Evolutionary conservation across 345 rosid genomes (phyloP).

Genomic region (Pelargonium nanum): DNA sequence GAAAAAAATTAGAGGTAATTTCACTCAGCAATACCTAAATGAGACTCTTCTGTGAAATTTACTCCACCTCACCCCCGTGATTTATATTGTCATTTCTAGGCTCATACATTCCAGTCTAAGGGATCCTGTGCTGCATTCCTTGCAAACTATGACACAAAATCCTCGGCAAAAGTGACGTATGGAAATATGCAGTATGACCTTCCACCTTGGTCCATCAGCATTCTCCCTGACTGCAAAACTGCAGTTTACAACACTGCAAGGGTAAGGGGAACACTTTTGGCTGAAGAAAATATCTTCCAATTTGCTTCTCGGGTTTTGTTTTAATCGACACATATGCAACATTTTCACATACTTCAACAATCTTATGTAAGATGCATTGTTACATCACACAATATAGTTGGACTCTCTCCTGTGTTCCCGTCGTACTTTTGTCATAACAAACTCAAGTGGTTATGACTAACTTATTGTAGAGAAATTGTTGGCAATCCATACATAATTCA

Average conservation of each 20-base stretch:
- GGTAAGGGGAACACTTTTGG: constrained; percentile 25
- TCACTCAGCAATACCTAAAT: background rate
- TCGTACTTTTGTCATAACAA: too few species aligned
- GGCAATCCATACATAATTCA: background rate
- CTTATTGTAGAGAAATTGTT: too few species aligned
- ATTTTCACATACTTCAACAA: too few species aligned
- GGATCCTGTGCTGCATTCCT: constrained; percentile 74
- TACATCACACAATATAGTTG: too few species aligned
- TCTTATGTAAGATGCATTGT: too few species aligned
- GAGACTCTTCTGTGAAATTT: background rate
- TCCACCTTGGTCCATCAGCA: constrained; percentile 90
- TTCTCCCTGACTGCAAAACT: constrained; percentile 84
- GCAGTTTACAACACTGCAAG: constrained; percentile 70
- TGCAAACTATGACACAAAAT: constrained; percentile 49
- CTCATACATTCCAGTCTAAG: constrained; percentile 51
- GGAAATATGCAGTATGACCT: constrained; percentile 49
- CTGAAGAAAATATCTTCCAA: background rate
- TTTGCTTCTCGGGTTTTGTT: background rate
- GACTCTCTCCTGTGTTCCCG: too few species aligned
- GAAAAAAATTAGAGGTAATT: constrained; percentile 19
- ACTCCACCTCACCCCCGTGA: background rate
- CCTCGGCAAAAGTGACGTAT: constrained; percentile 45
- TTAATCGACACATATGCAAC: too few species aligned
- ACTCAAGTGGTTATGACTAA: too few species aligned
- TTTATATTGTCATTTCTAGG: constrained; percentile 24